Base-by-base conservation (phyloP, 2,329 filamentous ascomycete species). In the Epichloe bromicola region DNA sequence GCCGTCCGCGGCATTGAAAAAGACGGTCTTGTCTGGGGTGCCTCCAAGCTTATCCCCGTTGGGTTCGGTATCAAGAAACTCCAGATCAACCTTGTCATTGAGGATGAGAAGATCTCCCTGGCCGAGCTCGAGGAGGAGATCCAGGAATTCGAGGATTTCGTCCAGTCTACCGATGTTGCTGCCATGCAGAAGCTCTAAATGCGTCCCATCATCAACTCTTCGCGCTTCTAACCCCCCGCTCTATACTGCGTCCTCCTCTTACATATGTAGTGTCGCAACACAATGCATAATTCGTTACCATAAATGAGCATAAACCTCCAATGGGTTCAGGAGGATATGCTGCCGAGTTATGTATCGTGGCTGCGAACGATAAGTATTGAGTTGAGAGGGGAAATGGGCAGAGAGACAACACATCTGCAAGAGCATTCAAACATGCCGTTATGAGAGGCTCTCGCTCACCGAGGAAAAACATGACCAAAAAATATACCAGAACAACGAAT, bases 1-100 rank as follows among this genome's bases (percentile, higher is more conserved):
- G 75, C 83, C 58, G 90, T 97, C 61, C 86, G 88, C 64, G 71
- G 75, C 59, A 91, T 97, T 61, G 81, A 91, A 73, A 82, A 86
- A 79, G 91, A 97, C 47, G 93, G 93, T 74, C 87, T 98, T 56
- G 83, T 94, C 58, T 98, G 93, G 93, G 91, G 91, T 82, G 82
- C 78, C 58, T 90, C 86, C 70, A 87, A 93, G 79, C 77, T 95
- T 59, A 84, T 95, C 49, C 71, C 90, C 59, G 84, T 98, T 63
- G 91, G 90, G 65, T 98, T 88, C 79, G 93, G 93, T 79, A 94
- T 98, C 79, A 93, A 87, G 80, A 97, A 97, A 82, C 83, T 98
- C 58, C 91, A 97, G 81, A 95, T 98, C 78, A 97, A 88, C 84
- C 74, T 97, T 61, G 89, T 97, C 63, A 76, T 97, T 59, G 93